These are phyloP conservation scores for Exophiala alcalophila DNA, from an alignment of 2,329 filamentous ascomycete species.

Conservation along the genomic window DNA sequence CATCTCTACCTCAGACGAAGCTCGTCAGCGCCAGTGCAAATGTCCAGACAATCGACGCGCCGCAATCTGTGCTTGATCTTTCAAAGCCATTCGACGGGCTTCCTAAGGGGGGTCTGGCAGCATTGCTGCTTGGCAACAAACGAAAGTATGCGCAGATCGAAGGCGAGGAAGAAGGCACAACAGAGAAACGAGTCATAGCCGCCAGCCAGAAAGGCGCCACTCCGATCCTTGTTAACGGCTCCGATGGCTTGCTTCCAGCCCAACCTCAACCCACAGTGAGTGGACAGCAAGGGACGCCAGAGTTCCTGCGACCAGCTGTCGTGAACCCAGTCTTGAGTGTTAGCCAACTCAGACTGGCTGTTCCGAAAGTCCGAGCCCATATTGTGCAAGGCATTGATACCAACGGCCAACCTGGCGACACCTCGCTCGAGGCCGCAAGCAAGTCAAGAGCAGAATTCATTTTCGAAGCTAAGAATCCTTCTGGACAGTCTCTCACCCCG, in stretches of 20 bases:
- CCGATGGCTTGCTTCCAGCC: conserved; percentile 75
- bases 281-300: conserved; percentile 68
- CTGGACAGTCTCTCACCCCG: conserved; percentile 57
- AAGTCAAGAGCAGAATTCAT: conserved; percentile 67
- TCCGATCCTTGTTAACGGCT: conserved; percentile 71
- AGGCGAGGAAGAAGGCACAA: conserved; percentile 66
- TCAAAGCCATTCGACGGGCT: conserved; percentile 92
- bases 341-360: conserved; percentile 79
- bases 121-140: conserved; percentile 89
- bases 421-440: conserved; percentile 37
- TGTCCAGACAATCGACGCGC: conserved; percentile 44
- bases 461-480: conserved; percentile 84
- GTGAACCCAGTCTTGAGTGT: conserved; percentile 76
- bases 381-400: conserved; percentile 76
- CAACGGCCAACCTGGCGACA: conserved; percentile 42
- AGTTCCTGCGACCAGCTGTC: conserved; percentile 83
- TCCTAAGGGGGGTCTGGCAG: conserved; percentile 80
- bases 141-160: conserved; percentile 73
- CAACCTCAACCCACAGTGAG: conserved; percentile 58
- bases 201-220: conserved; percentile 65
- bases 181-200: conserved; percentile 58
- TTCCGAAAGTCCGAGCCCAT: conserved; percentile 79
- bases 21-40: conserved; percentile 73
- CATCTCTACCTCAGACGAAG: conserved; percentile 83
- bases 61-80: conserved; percentile 80